Conservation (phyloP, 768 basidiomycete genomes). For the Trametes maxima region DNA sequence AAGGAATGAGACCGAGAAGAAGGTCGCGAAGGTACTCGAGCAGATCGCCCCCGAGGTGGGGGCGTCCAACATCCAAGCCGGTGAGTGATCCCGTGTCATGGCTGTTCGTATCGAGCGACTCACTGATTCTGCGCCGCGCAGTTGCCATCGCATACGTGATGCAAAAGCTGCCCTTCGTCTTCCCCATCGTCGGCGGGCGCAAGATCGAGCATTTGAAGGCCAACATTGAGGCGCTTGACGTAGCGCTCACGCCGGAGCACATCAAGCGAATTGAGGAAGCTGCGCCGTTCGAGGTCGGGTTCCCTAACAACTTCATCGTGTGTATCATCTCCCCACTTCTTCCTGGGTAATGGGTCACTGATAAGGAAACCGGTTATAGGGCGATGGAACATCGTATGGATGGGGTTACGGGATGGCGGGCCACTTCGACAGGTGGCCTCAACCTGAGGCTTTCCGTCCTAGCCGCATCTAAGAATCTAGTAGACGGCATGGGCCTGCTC, state of each 20-base stretch:
- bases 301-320: constrained; percentile 19
- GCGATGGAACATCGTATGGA: constrained; percentile 22
- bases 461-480: neutral
- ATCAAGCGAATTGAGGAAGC: constrained; percentile 27
- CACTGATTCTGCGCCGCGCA: constrained; percentile 13
- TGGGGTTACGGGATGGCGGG: constrained; percentile 14
- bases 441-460: constrained; percentile 24
- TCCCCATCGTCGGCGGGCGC: constrained; percentile 24
- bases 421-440: constrained; percentile 29
- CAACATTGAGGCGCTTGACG: constrained; percentile 22
- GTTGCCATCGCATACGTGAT: constrained; percentile 35
- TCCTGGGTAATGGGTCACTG: neutral
- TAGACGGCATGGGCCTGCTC: neutral
- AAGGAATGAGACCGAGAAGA: constrained; percentile 45
- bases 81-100: neutral
- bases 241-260: constrained; percentile 26
- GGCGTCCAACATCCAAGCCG: constrained; percentile 16
- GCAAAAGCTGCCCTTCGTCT: constrained; percentile 31
- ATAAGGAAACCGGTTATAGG: constrained; percentile 6
- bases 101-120: constrained; percentile 4
- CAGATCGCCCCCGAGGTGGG: constrained; percentile 53
- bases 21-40: constrained; percentile 47
- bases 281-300: constrained; percentile 29
- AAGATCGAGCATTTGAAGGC: constrained; percentile 26
- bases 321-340: neutral